phyloP scores from a whole-genome alignment of 1,284 basidiomycete species.

The Cutaneotrichosporon mucoides region DNA sequence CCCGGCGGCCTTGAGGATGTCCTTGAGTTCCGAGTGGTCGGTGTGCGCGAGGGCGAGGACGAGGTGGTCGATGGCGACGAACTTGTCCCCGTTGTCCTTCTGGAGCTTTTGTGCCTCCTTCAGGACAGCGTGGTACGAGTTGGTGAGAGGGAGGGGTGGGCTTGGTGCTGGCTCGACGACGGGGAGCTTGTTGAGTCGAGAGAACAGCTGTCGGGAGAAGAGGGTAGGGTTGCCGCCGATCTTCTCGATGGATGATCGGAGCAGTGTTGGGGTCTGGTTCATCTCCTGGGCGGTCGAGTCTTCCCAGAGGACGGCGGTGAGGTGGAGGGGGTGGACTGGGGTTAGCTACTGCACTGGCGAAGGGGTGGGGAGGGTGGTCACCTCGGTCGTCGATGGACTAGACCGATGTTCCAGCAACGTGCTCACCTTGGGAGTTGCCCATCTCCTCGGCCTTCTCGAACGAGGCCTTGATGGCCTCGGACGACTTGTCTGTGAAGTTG shows the following conservation, averaged over 20 bases:
- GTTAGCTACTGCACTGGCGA: conserved; percentile 11
- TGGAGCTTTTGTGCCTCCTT: conserved; percentile 74
- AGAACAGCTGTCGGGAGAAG: conserved; percentile 43
- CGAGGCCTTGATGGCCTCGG: conserved; percentile 54
- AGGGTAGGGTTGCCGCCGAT: conserved; percentile 42
- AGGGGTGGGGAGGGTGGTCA: background rate
- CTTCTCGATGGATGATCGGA: conserved; percentile 42
- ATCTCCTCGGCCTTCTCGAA: conserved; percentile 50
- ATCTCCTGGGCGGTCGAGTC: conserved; percentile 23
- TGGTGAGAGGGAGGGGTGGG: conserved; percentile 62
- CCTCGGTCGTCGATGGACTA: too few relatives aligned
- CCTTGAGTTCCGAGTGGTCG: conserved; percentile 45
- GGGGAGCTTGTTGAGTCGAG: conserved; percentile 58
- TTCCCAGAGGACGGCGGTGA: conserved; percentile 46
- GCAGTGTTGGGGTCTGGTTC: conserved; percentile 38
- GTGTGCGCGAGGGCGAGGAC: conserved; percentile 66
- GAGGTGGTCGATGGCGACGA: conserved; percentile 84
- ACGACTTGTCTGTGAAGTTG: conserved; percentile 51
- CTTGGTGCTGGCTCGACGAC: conserved; percentile 80
- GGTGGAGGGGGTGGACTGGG: conserved; percentile 48
- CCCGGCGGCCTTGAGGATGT: conserved; percentile 52
- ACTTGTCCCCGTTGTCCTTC: conserved; percentile 80
- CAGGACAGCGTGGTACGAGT: conserved; percentile 63
- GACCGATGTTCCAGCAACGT: too few relatives aligned
- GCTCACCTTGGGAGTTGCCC: conserved; percentile 44